phyloP scores from a whole-genome alignment of 805 yeast species.

The Suhomyces tanzawaensis region DNA sequence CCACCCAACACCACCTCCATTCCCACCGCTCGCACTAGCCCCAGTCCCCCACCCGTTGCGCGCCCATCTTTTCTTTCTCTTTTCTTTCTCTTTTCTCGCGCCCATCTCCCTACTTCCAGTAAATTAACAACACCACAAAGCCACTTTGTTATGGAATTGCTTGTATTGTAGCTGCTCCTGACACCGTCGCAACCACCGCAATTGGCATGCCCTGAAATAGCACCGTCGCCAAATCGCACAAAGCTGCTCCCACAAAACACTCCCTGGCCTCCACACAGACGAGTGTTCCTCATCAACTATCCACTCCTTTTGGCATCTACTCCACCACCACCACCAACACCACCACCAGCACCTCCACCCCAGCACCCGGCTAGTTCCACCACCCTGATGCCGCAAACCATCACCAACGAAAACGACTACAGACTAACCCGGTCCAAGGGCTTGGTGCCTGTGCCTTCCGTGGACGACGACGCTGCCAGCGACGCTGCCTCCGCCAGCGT shows the following conservation, averaged over 20 bases:
- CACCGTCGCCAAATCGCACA: not conserved
- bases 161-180: conserved; percentile 3
- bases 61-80: not conserved
- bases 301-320: not conserved
- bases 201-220: conserved; percentile 1
- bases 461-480: not conserved
- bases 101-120: conserved; percentile 1
- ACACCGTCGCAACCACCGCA: conserved; percentile 2
- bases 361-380: not conserved
- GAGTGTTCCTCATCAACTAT: not conserved
- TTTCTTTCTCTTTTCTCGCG: not conserved
- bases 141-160: conserved; percentile 4
- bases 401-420: conserved; percentile 42
- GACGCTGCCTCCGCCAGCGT: conserved; percentile 6
- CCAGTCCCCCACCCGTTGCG: not conserved
- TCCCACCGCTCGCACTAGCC: not conserved
- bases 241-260: not conserved
- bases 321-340: conserved; percentile 3
- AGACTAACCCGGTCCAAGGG: conserved; percentile 33
- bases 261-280: not conserved
- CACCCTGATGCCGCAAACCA: conserved; percentile 13
- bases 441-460: conserved; percentile 2
- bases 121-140: conserved; percentile 6
- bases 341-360: conserved; percentile 2
- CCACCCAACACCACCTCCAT: not conserved